Evolutionary conservation across 2,329 filamentous ascomycete genomes (phyloP), one percentile per base, ranked within the genome.

Genomic region (Epichloe typhina): DNA sequence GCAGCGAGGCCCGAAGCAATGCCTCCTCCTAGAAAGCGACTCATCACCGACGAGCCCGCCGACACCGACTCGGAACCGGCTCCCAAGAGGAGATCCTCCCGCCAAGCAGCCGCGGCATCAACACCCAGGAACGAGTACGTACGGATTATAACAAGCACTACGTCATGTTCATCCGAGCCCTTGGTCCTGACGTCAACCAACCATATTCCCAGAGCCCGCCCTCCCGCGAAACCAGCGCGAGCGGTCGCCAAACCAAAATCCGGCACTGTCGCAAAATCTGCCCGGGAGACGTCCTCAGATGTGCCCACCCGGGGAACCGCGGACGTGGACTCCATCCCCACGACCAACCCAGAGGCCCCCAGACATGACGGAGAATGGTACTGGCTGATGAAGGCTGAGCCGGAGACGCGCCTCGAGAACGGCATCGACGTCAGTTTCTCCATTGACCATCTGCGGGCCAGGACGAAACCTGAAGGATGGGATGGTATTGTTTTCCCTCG

Each of bases 341-440:
- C 59, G 2, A 56, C 57, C 1, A 72, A 72, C 50, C 63, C 67
- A 0, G 64, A 72, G 12, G 66, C 65, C 0, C 64, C 64, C 5
- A 63, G 57, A 1, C 69, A 71, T 12, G 66, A 70, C 0, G 70
- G 68, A 2, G 62, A 68, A 47, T 70, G 69, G 66, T 89, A 85
- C 66, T 90, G 86, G 86, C 75, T 93, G 35, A 78, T 93, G 76
- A 93, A 91, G 69, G 86, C 87, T 0, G 86, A 98, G 68, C 91
- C 93, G 0, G 86, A 95, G 59, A 81, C 88, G 4, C 84, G 93
- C 5, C 70, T 89, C 15, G 88, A 95, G 64, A 91, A 89, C 50
- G 91, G 89, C 1, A 73, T 86, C 47, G 90, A 97, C 63, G 88
- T 96, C 44, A 85, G 82, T 57, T 98, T 97, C 69, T 94, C 89